A percentile compares a stretch with the other conserved stretches of the same genome.
phyloP scores from a whole-genome alignment of 2,329 filamentous ascomycete species.

The Anthostomella pinea region DNA sequence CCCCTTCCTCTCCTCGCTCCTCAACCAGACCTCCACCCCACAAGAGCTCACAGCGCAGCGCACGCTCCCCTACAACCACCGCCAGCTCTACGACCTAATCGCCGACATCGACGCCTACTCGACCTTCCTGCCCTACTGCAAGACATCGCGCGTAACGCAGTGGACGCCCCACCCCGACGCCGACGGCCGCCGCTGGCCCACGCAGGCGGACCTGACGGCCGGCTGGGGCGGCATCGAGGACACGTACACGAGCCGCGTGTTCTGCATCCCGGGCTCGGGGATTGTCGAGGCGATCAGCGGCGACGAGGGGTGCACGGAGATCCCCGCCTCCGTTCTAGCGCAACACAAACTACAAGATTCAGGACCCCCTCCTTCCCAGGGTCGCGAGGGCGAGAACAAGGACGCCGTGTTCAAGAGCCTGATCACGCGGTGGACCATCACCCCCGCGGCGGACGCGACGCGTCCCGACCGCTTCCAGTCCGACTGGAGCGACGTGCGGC shows the following conservation, averaged over 20 bases:
- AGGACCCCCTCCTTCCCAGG: constrained; percentile 11
- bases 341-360: constrained; percentile 23
- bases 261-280: constrained; percentile 65
- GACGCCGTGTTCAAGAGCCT: constrained; percentile 61
- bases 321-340: constrained; percentile 35
- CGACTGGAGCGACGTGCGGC: constrained; percentile 66
- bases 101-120: constrained; percentile 84
- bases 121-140: constrained; percentile 89
- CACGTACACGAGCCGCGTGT: constrained; percentile 75
- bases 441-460: constrained; percentile 41
- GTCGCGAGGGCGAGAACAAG: neutral
- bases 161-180: constrained; percentile 53
- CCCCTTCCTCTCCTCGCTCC: too few species aligned
- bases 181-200: constrained; percentile 57
- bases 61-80: constrained; percentile 70
- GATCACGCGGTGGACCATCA: constrained; percentile 67
- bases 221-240: constrained; percentile 85
- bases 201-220: constrained; percentile 73
- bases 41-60: constrained; percentile 72
- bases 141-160: constrained; percentile 69
- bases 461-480: constrained; percentile 22
- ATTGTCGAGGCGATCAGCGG: constrained; percentile 78
- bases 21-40: constrained; percentile 20
- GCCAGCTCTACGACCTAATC: constrained; percentile 77
- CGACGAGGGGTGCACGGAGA: constrained; percentile 44